A percentile compares a stretch with the other conserved stretches of the same genome.
Conservation (phyloP, 1,284 basidiomycete species). For the Trametes pubescens region DNA sequence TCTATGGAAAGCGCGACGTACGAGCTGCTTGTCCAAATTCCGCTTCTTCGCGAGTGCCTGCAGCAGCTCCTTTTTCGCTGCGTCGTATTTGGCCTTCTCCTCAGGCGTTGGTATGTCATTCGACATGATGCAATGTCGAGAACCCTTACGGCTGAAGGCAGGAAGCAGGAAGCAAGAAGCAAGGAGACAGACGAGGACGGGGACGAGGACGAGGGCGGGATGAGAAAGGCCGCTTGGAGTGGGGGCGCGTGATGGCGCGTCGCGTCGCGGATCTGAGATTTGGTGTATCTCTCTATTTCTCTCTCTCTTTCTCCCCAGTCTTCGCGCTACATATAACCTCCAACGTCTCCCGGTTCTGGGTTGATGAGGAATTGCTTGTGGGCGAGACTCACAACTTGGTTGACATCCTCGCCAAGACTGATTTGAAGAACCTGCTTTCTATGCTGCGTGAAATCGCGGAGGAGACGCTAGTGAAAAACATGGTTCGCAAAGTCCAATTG, state of each 20-base stretch:
- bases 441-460: too few species aligned
- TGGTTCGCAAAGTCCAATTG: too few species aligned
- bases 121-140: conserved; percentile 32
- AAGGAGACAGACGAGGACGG: not conserved
- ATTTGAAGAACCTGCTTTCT: too few species aligned
- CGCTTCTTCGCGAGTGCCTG: conserved; percentile 76
- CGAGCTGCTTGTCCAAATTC: conserved; percentile 74
- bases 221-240: not conserved
- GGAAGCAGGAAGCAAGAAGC: too few species aligned
- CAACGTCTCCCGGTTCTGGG: too few species aligned
- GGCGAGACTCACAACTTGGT: too few species aligned
- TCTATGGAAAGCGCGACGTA: conserved; percentile 44
- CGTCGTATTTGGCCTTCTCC: conserved; percentile 73
- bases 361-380: too few species aligned
- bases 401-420: too few species aligned
- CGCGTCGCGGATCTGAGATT: conserved; percentile 1
- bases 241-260: conserved; percentile 2
- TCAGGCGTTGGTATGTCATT: conserved; percentile 54
- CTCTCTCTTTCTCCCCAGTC: too few species aligned
- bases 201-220: not conserved
- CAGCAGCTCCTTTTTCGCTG: conserved; percentile 73
- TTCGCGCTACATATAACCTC: too few species aligned
- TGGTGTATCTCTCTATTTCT: too few species aligned
- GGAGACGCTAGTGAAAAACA: too few species aligned
- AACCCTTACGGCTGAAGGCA: not conserved